These are phyloP conservation scores for Saccharomycopsis fibuligera DNA, from an alignment of 805 yeast genomes.

Conservation along the genomic window DNA sequence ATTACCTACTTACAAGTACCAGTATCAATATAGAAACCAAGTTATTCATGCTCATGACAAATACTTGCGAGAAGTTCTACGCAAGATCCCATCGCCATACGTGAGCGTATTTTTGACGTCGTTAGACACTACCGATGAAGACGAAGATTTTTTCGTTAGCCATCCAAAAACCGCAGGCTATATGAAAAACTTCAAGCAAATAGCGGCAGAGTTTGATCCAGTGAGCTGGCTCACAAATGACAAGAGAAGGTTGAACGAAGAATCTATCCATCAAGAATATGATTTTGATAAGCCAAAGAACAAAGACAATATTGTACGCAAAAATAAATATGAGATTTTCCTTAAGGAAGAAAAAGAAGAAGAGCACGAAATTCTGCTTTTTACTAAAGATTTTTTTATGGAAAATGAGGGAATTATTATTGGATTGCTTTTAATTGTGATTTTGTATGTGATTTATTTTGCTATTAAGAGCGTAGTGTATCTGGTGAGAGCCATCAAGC, in stretches of 20 bases:
- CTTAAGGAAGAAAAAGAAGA: constrained; percentile 47
- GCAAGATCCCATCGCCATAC: constrained; percentile 70
- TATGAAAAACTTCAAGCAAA: constrained; percentile 24
- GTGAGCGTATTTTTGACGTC: constrained; percentile 56
- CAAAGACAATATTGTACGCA: constrained; percentile 28
- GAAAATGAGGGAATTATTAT: constrained; percentile 45
- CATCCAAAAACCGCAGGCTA: constrained; percentile 17
- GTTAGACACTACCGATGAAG: constrained; percentile 24
- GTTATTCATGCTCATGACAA: constrained; percentile 39
- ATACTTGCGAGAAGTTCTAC: constrained; percentile 46
- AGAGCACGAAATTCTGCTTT: constrained; percentile 29
- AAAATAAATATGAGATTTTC: constrained; percentile 35
- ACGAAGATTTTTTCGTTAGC: constrained; percentile 21
- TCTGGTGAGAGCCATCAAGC: background rate
- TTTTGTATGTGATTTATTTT: constrained; percentile 6
- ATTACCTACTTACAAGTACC: constrained; percentile 31
- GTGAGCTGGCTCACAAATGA: constrained; percentile 30
- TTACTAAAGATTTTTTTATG: constrained; percentile 40
- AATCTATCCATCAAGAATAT: constrained; percentile 35
- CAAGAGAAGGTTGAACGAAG: constrained; percentile 27
- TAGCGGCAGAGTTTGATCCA: constrained; percentile 27
- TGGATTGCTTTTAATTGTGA: constrained; percentile 27
- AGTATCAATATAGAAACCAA: constrained; percentile 26
- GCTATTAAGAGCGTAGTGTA: background rate
- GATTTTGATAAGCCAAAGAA: constrained; percentile 53